Base-by-base conservation (phyloP, 73 alveolate species). In the Uronychia setigera region DNA sequence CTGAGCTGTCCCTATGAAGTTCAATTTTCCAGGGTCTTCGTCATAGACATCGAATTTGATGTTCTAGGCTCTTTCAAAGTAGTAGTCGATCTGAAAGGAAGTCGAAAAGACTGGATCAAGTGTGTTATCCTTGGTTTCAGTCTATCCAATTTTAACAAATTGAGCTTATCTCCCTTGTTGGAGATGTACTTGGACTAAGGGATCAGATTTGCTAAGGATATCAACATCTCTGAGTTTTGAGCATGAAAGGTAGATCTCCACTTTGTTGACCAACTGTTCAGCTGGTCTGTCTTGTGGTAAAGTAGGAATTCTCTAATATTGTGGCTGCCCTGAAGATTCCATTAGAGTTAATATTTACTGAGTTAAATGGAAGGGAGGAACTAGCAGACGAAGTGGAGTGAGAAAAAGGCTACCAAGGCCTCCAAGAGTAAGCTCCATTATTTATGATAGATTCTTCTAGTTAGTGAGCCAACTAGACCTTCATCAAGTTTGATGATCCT, bases 201-300 rank as follows among this genome's bases (percentile, higher is more conserved):
- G 97, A 83, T 93, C 97, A 34, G 93, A 85, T 78, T 87, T 91
- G 29, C 95, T 88, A 31, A 93, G 76, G 35, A 87, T 67, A 35
- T 93, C 97, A 88, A 93, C 81, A 32, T 93, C 93, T 1, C 83
- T 89, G 34, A 93, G 80, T 33, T 85, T 81, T 19, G 92, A 35
- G 82, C 97, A 93, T 31, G 92, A 82, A 0, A 93, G 78, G 35
- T 85, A 91, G 5, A 93, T 77, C 78, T 93, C 92, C 13, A 93
- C 75, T 60, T 93, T 93, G 60, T n/a, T n/a, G n/a, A n/a, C n/a
- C n/a, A n/a, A n/a, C 77, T 84, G n/a, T 46, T 46, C n/a, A 46
- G 67, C 67, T 46, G n/a, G n/a, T 46, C 5, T 11, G 67, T 46
- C 67, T 46, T 46, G 67, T 11, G 67, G n/a, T 46, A 46, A 11